Evolutionary conservation across 2,329 filamentous ascomycete genomes (phyloP).

Genomic region (Xylaria sp.): DNA sequence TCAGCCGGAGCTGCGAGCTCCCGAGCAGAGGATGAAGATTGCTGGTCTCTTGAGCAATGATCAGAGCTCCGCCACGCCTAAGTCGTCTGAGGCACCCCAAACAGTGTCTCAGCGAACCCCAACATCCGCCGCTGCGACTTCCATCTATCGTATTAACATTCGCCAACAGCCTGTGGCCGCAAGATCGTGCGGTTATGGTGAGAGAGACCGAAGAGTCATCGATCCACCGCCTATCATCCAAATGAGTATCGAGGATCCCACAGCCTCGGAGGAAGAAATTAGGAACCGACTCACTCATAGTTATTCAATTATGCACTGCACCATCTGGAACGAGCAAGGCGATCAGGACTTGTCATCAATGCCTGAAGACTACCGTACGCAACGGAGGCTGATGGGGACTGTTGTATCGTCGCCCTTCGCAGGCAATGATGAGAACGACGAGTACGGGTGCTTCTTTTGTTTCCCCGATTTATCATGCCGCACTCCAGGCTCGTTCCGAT

Average conservation of each 20-base stretch:
- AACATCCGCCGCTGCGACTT: conserved; percentile 36
- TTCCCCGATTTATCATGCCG: conserved; percentile 86
- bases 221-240: conserved; percentile 87
- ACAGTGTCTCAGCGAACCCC: conserved; percentile 41
- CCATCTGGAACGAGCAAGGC: conserved; percentile 76
- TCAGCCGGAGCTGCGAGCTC: conserved; percentile 42
- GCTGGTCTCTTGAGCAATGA: conserved; percentile 48
- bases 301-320: conserved; percentile 79
- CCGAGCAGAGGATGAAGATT: conserved; percentile 49
- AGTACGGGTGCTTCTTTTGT: conserved; percentile 85
- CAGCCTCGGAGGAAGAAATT: conserved; percentile 65
- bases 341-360: conserved; percentile 75
- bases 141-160: conserved; percentile 64
- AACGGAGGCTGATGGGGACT: conserved; percentile 82
- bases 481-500: conserved; percentile 78
- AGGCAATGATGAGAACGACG: conserved; percentile 76
- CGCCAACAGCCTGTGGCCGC: conserved; percentile 83
- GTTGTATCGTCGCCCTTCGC: conserved; percentile 81
- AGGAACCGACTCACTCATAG: conserved; percentile 66
- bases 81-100: conserved; percentile 42
- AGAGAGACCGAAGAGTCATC: conserved; percentile 82
- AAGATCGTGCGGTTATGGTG: conserved; percentile 84
- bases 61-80: conserved; percentile 37
- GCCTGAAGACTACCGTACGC: conserved; percentile 77
- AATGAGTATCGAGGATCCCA: conserved; percentile 71